phyloP scores from a whole-genome alignment of 208 protist genomes.

The Acanthamoeba triangularis region DNA sequence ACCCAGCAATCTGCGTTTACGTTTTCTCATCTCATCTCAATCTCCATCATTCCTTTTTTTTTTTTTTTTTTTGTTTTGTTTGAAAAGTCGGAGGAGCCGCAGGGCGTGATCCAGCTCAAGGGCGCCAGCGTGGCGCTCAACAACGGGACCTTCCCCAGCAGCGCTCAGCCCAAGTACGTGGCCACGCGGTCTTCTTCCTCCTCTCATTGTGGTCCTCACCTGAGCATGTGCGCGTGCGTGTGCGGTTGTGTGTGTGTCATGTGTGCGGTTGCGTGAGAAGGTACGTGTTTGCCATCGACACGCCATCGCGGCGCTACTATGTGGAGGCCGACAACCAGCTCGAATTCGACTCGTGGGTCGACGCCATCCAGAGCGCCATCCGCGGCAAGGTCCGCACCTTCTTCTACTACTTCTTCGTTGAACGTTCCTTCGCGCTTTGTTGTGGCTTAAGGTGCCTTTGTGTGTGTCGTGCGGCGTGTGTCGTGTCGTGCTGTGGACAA shows the following conservation, averaged over 20 bases:
- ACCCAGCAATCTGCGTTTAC: background rate
- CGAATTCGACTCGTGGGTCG: conserved; percentile 10
- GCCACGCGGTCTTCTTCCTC: background rate
- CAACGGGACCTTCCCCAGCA: conserved; percentile 23
- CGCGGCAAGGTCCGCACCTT: background rate
- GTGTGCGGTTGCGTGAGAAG: background rate
- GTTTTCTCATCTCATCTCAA: background rate
- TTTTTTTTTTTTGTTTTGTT: background rate
- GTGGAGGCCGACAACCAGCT: conserved; percentile 24
- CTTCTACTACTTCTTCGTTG: background rate
- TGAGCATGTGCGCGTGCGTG: background rate
- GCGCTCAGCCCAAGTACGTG: background rate
- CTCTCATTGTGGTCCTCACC: background rate
- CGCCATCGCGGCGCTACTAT: background rate
- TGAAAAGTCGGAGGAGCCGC: background rate
- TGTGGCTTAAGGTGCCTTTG: background rate
- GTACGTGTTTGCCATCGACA: conserved; percentile 48
- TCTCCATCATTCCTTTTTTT: background rate
- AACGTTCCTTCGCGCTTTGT: too few relatives aligned
- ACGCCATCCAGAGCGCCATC: conserved; percentile 9
- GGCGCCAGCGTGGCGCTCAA: conserved; percentile 33
- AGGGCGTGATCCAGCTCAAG: conserved; percentile 16
- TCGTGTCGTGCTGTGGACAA: too few relatives aligned
- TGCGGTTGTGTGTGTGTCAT: too few relatives aligned
- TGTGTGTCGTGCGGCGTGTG: background rate